A percentile compares a stretch with the other conserved stretches of the same genome.
Evolutionary conservation across 805 yeast genomes (phyloP).

Genomic region (Lachancea thermotolerans): DNA sequence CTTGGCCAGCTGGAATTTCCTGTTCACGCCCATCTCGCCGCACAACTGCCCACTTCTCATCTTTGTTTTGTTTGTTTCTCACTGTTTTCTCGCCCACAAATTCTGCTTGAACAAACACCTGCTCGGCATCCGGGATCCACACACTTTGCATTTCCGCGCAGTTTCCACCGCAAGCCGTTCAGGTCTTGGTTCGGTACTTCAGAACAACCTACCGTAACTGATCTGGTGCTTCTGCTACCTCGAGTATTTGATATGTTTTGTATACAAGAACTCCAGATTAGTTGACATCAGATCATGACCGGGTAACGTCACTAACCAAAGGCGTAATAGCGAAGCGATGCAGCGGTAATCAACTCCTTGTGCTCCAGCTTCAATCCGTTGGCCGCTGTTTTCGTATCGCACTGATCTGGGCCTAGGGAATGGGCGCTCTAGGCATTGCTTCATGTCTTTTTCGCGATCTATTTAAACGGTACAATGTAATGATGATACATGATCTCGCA

Average conservation of each 20-base stretch:
- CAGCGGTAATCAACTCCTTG: no score
- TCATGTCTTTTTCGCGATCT: no score
- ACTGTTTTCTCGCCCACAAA: slow-evolving; percentile 14
- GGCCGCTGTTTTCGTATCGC: no score
- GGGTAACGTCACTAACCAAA: not conserved
- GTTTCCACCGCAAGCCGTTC: not conserved
- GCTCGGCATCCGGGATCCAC: slow-evolving; percentile 29
- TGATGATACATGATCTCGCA: no score
- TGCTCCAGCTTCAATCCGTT: no score
- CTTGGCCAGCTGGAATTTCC: slow-evolving; percentile 30
- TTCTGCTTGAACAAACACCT: slow-evolving; percentile 26
- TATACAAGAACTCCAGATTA: no score
- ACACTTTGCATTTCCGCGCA: slow-evolving; percentile 10
- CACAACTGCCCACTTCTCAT: slow-evolving; percentile 17
- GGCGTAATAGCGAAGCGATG: not conserved
- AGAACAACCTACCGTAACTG: not conserved
- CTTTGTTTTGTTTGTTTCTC: slow-evolving; percentile 18
- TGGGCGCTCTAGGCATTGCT: no score
- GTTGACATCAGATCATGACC: not conserved
- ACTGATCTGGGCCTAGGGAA: no score
- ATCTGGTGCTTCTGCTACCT: not conserved
- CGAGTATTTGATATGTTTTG: no score
- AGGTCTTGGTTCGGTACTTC: not conserved
- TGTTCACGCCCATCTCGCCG: slow-evolving; percentile 13
- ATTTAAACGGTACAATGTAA: no score